These are phyloP conservation scores for Raddia distichophylla DNA, from an alignment of 176 grass and related monocot species.

Conservation along the genomic window DNA sequence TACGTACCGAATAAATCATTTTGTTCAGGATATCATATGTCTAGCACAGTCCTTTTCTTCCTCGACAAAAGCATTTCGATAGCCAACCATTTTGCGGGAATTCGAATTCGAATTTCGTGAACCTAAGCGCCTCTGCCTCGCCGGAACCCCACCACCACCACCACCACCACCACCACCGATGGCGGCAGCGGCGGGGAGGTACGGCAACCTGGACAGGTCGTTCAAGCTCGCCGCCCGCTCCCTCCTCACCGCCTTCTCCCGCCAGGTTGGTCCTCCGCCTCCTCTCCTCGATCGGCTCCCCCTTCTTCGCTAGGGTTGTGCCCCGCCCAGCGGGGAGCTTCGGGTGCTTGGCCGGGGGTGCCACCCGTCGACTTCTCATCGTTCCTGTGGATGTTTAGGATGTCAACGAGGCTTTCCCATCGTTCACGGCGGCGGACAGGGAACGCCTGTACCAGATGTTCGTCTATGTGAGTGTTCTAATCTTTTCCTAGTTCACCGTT, in stretches of 20 bases:
- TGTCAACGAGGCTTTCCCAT: slow-evolving; percentile 54
- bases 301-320: slow-evolving; percentile 1
- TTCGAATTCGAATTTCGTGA: slow-evolving; percentile 15
- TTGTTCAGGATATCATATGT: too few species aligned
- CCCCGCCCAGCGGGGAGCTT: not conserved
- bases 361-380: not conserved
- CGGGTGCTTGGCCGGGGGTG: not conserved
- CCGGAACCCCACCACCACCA: not conserved
- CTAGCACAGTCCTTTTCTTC: too few species aligned
- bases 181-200: slow-evolving; percentile 38
- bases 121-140: not conserved
- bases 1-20: too few species aligned
- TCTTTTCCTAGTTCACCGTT: slow-evolving; percentile 4
- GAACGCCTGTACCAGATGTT: slow-evolving; percentile 57
- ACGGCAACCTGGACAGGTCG: slow-evolving; percentile 46
- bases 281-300: slow-evolving; percentile 9
- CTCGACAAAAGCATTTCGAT: too few species aligned
- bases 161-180: slow-evolving; percentile 31
- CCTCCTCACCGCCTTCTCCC: slow-evolving; percentile 57
- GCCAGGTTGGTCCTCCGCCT: slow-evolving; percentile 43
- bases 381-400: slow-evolving; percentile 29
- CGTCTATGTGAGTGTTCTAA: slow-evolving; percentile 43
- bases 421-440: slow-evolving; percentile 57
- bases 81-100: not conserved
- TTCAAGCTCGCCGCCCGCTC: slow-evolving; percentile 49